These are phyloP conservation scores for Citrullus colocynthis DNA, from an alignment of 306 rosid genomes.

Conservation along the genomic window DNA sequence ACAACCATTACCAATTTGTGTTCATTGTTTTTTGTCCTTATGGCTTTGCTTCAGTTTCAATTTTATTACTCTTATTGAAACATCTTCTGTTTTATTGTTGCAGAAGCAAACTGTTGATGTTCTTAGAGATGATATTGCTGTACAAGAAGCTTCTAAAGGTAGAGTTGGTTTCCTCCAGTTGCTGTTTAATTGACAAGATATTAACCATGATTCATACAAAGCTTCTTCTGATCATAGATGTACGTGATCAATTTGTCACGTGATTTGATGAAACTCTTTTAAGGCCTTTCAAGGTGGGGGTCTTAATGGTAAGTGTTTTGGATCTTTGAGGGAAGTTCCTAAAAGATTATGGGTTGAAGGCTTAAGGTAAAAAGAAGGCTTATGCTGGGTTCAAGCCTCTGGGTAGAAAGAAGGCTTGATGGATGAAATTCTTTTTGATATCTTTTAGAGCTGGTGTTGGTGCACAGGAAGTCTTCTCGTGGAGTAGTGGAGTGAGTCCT, in stretches of 20 bases:
- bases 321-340: slow-evolving; percentile 8
- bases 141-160: slow-evolving; percentile 9
- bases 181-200: neutral
- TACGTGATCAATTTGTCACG: neutral
- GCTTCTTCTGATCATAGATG: neutral
- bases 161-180: neutral
- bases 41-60: neutral
- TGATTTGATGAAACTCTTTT: neutral
- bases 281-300: neutral
- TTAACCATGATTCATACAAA: neutral
- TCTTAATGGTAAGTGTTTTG: neutral
- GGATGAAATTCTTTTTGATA: neutral
- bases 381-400: neutral
- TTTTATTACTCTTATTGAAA: neutral
- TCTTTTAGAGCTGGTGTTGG: neutral
- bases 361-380: neutral
- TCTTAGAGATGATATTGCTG: neutral
- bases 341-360: neutral
- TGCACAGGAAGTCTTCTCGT: neutral
- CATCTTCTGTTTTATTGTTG: neutral
- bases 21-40: neutral
- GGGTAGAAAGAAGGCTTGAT: neutral
- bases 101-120: neutral
- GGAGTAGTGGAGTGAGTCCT: neutral
- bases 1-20: neutral